phyloP scores from a whole-genome alignment of 148 eudicot species.

The Amaranthus cruentus region DNA sequence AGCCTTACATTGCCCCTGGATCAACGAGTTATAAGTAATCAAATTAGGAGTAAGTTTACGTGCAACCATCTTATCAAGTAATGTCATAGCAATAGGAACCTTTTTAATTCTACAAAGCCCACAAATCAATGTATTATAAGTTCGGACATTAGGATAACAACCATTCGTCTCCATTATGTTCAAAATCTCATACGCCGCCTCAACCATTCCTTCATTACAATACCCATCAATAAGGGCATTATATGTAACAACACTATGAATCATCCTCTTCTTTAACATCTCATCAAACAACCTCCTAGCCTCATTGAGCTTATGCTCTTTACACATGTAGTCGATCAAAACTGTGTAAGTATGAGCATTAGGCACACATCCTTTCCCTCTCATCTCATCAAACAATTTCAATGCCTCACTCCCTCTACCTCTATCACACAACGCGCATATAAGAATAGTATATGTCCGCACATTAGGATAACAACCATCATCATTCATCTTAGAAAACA shows the following conservation, averaged over 20 bases:
- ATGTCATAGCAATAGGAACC: constrained; percentile 61
- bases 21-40: constrained; percentile 61
- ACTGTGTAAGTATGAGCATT: constrained; percentile 76
- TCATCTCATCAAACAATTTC: constrained; percentile 60
- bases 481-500: constrained; percentile 53
- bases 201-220: constrained; percentile 59
- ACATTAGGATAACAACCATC: constrained; percentile 66
- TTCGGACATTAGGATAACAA: constrained; percentile 57
- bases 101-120: constrained; percentile 55
- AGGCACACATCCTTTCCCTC: constrained; percentile 58
- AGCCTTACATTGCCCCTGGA: constrained; percentile 67
- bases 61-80: constrained; percentile 64
- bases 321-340: constrained; percentile 55
- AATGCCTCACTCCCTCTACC: constrained; percentile 52
- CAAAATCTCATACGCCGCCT: constrained; percentile 51
- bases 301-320: constrained; percentile 50
- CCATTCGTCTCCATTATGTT: constrained; percentile 52
- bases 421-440: constrained; percentile 51
- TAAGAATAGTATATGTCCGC: constrained; percentile 66
- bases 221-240: constrained; percentile 80
- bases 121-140: constrained; percentile 72
- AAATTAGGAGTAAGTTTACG: constrained; percentile 46
- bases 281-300: constrained; percentile 45
- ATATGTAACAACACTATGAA: constrained; percentile 55
- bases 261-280: constrained; percentile 44